phyloP scores from a whole-genome alignment of 768 basidiomycete genomes.

The Leccinum imitatum region DNA sequence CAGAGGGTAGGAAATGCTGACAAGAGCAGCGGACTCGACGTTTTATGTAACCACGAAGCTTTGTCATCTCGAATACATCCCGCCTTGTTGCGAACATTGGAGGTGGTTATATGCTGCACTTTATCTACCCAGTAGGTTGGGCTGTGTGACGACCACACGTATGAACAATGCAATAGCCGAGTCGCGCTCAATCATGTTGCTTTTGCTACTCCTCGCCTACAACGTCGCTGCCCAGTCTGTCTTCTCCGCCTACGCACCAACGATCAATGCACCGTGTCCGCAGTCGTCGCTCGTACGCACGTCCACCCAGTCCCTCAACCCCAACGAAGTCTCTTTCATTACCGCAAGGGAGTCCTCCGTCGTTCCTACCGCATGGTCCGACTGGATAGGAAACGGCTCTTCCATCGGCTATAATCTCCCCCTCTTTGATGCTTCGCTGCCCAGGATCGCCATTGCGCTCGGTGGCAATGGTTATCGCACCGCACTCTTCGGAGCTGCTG shows the following conservation, averaged over 20 bases:
- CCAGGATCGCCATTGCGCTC: slow-evolving; percentile 61
- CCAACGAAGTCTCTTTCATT: slow-evolving; percentile 50
- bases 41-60: slow-evolving; percentile 38
- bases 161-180: slow-evolving; percentile 8
- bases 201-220: background rate
- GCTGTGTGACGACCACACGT: background rate
- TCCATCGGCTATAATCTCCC: slow-evolving; percentile 52
- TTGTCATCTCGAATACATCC: slow-evolving; percentile 28
- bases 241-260: slow-evolving; percentile 54
- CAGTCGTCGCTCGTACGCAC: slow-evolving; percentile 53
- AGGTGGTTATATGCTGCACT: background rate
- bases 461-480: slow-evolving; percentile 73
- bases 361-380: slow-evolving; percentile 50
- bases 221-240: slow-evolving; percentile 13
- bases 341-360: slow-evolving; percentile 39
- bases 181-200: background rate
- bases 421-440: slow-evolving; percentile 40
- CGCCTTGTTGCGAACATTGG: background rate
- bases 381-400: slow-evolving; percentile 59
- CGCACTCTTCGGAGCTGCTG: slow-evolving; percentile 63
- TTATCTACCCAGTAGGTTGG: background rate
- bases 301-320: slow-evolving; percentile 52
- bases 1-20: slow-evolving; percentile 34
- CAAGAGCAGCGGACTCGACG: slow-evolving; percentile 30
- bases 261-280: slow-evolving; percentile 49